Base-by-base conservation (phyloP, 208 protist species). In the Acanthamoeba comandoni region DNA sequence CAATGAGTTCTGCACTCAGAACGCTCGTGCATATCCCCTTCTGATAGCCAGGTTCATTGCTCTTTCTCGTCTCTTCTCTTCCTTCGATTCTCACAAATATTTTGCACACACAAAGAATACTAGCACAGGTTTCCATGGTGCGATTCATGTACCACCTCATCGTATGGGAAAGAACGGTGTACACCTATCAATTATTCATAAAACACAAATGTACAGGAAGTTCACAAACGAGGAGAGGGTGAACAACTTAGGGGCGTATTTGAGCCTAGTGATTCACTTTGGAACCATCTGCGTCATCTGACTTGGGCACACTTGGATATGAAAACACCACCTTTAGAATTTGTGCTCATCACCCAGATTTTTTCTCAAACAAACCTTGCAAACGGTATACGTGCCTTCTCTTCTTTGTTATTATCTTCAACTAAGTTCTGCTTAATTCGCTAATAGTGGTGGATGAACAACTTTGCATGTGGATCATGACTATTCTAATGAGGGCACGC, bases 401-500 rank as follows among this genome's bases (percentile, higher is more conserved):
- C 35, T 22, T 0, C 35, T 19, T 24, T n/a, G 24, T 11, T 49
- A 35, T 17, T 75, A 49, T 75, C 15, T 73, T 5, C 26, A 11
- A 35, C 22, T 39, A 39, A 55, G 2, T 17, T 26, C 43, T 22
- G 12, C 9, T 52, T 73, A 9, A 13, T 39, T 31, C 73, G 52
- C 62, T 84, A 55, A 84, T 55, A 12, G 26, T 73, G 65, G 73
- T 84, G 24, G 73, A 84, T 39, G 73, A 84, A n/a, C 24, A n/a
- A 24, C 62, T 84, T n/a, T 84, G 73, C 73, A 64, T 84, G 13
- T 84, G 73, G 73, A 15, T 84, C 17, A 64, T 84, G 52, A 84
- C 73, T 39, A 84, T 84, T 26, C 73, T 84, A 49, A 60, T 84
- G 73, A 49, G 73, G 73, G 73, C 49, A 2, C 70, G 0, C 8